A percentile compares a stretch with the other conserved stretches of the same genome.
These are phyloP conservation scores for Phyllosticta ampelicida DNA, from an alignment of 2,329 filamentous ascomycete species.

Conservation along the genomic window DNA sequence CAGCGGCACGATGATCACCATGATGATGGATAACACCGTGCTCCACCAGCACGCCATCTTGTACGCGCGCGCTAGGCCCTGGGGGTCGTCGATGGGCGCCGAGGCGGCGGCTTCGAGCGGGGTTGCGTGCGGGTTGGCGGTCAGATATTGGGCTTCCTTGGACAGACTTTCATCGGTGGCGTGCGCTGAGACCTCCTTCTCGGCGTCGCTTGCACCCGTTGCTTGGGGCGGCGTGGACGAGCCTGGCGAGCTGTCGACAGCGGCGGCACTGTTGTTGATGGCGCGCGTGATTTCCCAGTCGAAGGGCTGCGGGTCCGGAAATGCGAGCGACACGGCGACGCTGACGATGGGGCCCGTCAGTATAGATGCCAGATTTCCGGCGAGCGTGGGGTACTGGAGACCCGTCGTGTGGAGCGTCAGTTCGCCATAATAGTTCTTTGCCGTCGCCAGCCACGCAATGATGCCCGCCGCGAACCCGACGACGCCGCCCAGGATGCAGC, in stretches of 20 bases:
- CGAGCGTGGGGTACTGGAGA: conserved; percentile 40
- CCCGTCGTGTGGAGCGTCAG: conserved; percentile 41
- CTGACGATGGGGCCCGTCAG: conserved; percentile 35
- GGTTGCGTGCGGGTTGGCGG: not conserved
- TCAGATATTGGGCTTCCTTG: conserved; percentile 3
- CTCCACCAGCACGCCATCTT: conserved; percentile 28
- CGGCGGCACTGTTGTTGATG: conserved; percentile 22
- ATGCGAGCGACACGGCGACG: conserved; percentile 36
- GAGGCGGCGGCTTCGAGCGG: not conserved
- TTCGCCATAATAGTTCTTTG: conserved; percentile 37
- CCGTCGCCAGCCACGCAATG: conserved; percentile 42
- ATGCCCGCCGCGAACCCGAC: conserved; percentile 42
- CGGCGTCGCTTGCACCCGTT: conserved; percentile 9
- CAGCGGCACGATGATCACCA: conserved; percentile 32
- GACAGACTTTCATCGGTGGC: not conserved
- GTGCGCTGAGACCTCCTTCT: not conserved
- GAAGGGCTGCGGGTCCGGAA: conserved; percentile 26
- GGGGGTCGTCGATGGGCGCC: conserved; percentile 21
- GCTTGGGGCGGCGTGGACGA: not conserved
- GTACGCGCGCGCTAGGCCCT: conserved; percentile 24
- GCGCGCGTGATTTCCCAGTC: conserved; percentile 29
- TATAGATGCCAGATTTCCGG: conserved; percentile 41
- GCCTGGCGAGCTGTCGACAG: conserved; percentile 16
- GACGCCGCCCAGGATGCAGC: conserved; percentile 41
- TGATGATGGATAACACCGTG: conserved; percentile 28